Conservation (phyloP, 2,329 filamentous ascomycete species). For the Aulographum hederae region DNA sequence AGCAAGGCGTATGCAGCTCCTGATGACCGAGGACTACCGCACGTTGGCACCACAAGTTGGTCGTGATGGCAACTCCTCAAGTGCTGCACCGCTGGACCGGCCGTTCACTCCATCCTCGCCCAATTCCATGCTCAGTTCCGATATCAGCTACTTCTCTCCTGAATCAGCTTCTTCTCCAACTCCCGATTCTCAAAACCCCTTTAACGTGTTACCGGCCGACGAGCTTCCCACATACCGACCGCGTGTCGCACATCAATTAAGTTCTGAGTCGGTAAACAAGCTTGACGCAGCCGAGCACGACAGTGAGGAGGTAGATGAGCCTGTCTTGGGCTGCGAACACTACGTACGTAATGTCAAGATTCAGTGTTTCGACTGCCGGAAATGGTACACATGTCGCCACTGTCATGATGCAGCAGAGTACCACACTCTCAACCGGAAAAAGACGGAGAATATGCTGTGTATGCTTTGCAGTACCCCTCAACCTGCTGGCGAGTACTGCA, state of each 20-base stretch:
- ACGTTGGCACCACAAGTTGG: background rate
- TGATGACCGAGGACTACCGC: slow-evolving; percentile 28
- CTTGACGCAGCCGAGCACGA: slow-evolving; percentile 29
- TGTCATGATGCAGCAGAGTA: slow-evolving; percentile 69
- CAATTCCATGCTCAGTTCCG: background rate
- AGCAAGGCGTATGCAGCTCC: slow-evolving; percentile 26
- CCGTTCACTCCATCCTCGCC: slow-evolving; percentile 1
- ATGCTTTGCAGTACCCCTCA: slow-evolving; percentile 88
- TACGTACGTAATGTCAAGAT: slow-evolving; percentile 94
- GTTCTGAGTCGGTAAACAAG: slow-evolving; percentile 21
- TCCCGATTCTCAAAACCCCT: slow-evolving; percentile 16
- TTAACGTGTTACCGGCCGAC: slow-evolving; percentile 14
- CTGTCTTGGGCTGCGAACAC: slow-evolving; percentile 53
- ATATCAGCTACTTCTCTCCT: background rate
- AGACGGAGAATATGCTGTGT: slow-evolving; percentile 90
- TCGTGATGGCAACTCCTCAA: background rate
- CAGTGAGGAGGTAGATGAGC: background rate
- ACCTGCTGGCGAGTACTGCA: slow-evolving; percentile 59
- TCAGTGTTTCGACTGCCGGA: slow-evolving; percentile 75
- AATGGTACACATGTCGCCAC: slow-evolving; percentile 89
- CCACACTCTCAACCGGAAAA: slow-evolving; percentile 59
- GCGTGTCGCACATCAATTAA: slow-evolving; percentile 4
- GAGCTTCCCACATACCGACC: slow-evolving; percentile 16
- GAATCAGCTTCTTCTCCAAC: background rate
- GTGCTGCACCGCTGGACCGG: background rate